These are phyloP conservation scores for Vigna trinervia DNA, from an alignment of 306 rosid genomes.

Conservation along the genomic window DNA sequence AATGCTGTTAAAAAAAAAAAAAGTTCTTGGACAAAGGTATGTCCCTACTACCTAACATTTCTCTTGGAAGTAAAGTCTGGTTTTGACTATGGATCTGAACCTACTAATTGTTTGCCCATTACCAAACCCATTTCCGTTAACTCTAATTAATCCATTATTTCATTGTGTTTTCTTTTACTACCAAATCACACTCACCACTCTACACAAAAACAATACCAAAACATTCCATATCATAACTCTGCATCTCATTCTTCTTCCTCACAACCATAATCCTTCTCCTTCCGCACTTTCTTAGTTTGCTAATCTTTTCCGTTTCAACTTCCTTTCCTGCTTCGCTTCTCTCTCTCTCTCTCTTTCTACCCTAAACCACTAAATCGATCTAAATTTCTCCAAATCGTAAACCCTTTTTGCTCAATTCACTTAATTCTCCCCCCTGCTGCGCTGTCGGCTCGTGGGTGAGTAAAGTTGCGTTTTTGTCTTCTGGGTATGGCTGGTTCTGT, in stretches of 20 bases:
- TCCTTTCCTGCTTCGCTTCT: not conserved
- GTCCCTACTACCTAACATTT: conserved; percentile 10
- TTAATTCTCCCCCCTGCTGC: conserved; percentile 19
- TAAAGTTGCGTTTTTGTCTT: conserved; percentile 37
- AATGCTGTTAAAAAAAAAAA: not conserved
- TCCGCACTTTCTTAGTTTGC: conserved; percentile 10
- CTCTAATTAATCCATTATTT: not conserved
- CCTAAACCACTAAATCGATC: conserved; percentile 41
- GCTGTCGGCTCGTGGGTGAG: conserved; percentile 2
- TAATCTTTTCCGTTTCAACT: not conserved
- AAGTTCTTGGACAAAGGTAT: not conserved
- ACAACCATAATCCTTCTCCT: not conserved
- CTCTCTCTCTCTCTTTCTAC: conserved; percentile 28
- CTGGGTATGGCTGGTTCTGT: conserved; percentile 30
- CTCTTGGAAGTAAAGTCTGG: not conserved
- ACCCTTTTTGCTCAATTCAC: conserved; percentile 27
- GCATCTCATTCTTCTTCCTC: not conserved
- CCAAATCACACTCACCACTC: conserved; percentile 3
- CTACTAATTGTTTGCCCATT: not conserved
- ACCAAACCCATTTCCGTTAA: conserved; percentile 25
- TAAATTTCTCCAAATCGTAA: conserved; percentile 40
- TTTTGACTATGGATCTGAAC: not conserved
- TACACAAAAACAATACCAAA: not conserved
- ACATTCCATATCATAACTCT: conserved; percentile 1
- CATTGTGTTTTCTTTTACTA: not conserved